These are phyloP conservation scores for Desmodesmus armatus DNA, from an alignment of 139 green algal species.

Conservation along the genomic window DNA sequence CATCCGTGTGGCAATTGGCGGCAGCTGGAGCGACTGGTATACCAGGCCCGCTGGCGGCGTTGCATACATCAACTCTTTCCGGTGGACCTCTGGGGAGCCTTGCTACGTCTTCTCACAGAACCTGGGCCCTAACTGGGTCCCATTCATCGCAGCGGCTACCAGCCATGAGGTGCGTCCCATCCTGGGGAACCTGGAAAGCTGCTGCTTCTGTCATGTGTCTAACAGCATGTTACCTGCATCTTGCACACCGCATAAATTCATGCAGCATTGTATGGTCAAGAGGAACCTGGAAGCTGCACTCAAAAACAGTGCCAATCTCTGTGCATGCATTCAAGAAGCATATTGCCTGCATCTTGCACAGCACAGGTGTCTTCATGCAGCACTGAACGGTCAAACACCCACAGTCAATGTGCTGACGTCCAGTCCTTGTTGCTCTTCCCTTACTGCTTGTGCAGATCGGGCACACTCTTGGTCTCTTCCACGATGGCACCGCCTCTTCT, in stretches of 20 bases:
- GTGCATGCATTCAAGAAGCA: neutral
- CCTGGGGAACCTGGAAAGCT: neutral
- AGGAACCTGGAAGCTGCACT: neutral
- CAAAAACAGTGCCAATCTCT: no score
- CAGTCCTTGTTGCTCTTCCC: neutral
- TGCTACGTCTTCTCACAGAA: slow-evolving; percentile 24
- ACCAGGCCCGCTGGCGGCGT: slow-evolving; percentile 4
- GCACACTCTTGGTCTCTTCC: neutral
- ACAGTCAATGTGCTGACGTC: neutral
- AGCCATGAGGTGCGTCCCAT: neutral
- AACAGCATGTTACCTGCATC: neutral
- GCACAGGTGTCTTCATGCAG: no score
- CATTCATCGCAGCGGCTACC: neutral
- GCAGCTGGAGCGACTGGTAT: neutral
- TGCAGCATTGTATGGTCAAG: neutral
- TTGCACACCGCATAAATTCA: neutral
- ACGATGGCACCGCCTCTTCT: neutral
- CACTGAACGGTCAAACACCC: neutral
- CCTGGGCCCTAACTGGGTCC: neutral
- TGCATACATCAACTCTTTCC: slow-evolving; percentile 11
- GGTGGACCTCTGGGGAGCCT: neutral
- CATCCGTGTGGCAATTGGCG: neutral
- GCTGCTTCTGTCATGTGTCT: neutral
- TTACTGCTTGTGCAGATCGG: neutral
- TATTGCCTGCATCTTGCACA: no score